These are phyloP conservation scores for Boletus sensibilis DNA, from an alignment of 768 basidiomycete species.

Conservation along the genomic window DNA sequence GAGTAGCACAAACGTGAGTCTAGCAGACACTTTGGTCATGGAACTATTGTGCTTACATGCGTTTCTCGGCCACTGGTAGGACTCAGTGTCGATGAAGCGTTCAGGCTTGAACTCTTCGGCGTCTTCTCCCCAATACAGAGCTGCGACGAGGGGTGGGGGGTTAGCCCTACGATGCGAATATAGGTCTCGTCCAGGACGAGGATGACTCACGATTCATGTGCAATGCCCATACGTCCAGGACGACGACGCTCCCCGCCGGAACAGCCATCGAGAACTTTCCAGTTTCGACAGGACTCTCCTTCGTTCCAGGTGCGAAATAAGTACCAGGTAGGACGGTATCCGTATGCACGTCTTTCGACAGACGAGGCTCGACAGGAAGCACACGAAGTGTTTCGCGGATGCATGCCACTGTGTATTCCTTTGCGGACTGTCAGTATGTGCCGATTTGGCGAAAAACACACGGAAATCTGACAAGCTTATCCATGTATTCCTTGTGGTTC, in stretches of 20 bases:
- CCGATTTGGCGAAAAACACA: background rate
- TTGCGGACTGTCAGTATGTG: background rate
- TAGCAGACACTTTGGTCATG: background rate
- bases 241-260: slow-evolving; percentile 38
- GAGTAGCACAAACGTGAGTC: background rate
- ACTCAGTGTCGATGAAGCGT: slow-evolving; percentile 48
- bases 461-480: slow-evolving; percentile 34
- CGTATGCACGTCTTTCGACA: slow-evolving; percentile 34
- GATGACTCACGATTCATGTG: slow-evolving; percentile 45
- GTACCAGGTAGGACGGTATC: slow-evolving; percentile 38
- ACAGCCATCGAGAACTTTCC: slow-evolving; percentile 36
- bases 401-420: slow-evolving; percentile 45
- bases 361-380: slow-evolving; percentile 38
- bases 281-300: slow-evolving; percentile 20
- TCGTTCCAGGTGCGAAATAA: slow-evolving; percentile 32
- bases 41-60: slow-evolving; percentile 37
- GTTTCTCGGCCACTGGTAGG: slow-evolving; percentile 52
- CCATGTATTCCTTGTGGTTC: slow-evolving; percentile 41
- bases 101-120: slow-evolving; percentile 45
- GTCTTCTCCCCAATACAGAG: slow-evolving; percentile 50
- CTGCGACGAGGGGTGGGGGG: slow-evolving; percentile 23
- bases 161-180: background rate
- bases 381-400: slow-evolving; percentile 48
- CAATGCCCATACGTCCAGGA: slow-evolving; percentile 42
- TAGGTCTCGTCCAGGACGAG: background rate